phyloP scores from a whole-genome alignment of 139 green algal species.

The Micractinium sp. region DNA sequence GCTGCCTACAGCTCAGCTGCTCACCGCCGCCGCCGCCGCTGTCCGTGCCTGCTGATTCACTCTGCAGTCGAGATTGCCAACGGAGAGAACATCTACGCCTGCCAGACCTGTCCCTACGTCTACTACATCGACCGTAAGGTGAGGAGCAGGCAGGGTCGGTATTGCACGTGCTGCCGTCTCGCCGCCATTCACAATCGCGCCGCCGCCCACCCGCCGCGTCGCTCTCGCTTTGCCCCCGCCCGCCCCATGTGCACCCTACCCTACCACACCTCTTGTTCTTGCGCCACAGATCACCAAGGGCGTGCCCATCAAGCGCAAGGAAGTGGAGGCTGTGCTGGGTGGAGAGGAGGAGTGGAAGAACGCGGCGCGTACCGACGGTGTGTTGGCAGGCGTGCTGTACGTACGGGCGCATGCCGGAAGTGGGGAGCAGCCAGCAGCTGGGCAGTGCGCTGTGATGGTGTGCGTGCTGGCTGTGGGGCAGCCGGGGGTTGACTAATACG shows the following conservation, averaged over 20 bases:
- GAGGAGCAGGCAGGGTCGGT: neutral
- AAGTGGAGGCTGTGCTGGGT: slow-evolving; percentile 92
- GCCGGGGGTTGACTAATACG: neutral
- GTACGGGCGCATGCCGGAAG: too few species aligned
- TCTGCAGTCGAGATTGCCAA: slow-evolving; percentile 71
- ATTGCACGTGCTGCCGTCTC: neutral
- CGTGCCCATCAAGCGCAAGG: slow-evolving; percentile 71
- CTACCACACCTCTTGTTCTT: neutral
- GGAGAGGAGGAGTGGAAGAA: slow-evolving; percentile 92
- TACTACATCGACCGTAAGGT: slow-evolving; percentile 83
- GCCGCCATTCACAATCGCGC: neutral
- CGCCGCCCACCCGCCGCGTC: neutral
- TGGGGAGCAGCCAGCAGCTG: neutral
- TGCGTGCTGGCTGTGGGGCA: neutral
- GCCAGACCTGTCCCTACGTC: slow-evolving; percentile 85
- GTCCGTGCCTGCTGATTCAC: neutral
- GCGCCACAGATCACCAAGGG: slow-evolving; percentile 69
- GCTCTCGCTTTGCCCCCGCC: neutral
- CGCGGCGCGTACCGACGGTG: slow-evolving; percentile 81
- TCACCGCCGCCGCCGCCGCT: neutral
- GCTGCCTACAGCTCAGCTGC: neutral
- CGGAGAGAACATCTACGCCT: slow-evolving; percentile 77
- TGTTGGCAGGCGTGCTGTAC: neutral
- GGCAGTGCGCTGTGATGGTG: neutral
- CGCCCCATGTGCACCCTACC: neutral